Base-by-base conservation (phyloP, 2,329 filamentous ascomycete species). In the Zymoseptoria tritici region DNA sequence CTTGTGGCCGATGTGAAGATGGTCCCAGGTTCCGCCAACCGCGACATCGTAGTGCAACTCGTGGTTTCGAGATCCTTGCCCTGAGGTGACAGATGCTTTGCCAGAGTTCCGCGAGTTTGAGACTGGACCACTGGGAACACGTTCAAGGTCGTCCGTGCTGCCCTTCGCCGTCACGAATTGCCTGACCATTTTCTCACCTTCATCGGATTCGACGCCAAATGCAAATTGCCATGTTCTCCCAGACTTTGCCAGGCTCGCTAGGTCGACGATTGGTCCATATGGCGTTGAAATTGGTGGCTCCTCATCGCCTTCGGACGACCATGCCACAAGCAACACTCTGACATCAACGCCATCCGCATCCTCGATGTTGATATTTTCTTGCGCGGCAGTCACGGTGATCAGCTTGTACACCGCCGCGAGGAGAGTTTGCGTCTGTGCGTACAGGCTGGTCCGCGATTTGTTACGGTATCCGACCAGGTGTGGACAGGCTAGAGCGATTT, bases 1-100 rank as follows among this genome's bases (percentile, higher is more conserved):
- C 76, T 97, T 99, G 78, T 99, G 94, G 5, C 94, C 94, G 3
- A 90, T 86, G 72, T 99, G 94, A 21, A 99, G 82, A 75, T 97
- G 91, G 73, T 99, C 94, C 75, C 97, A 99, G 0, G 94, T 99
- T 9, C 94, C 94, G 29, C 93, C 94, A 11, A 97, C 84, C 56
- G 88, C 90, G 55, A 95, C 88, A 13, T 84, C 81, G 60, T 79
- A 76, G 72, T 89, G 83, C 50, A 74, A 69, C 22, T 64, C 24
- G 11, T 59, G 57, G 31, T 52, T 24, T 9, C 54, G 49, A 21
- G 53, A 52, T n/a, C 42, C 22, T 55, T 31, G 19, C 11, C 16
- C 57, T 53, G 36, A 46, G 36, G 54, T 26, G 7, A 49, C 49
- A 24, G 53, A 53, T 16, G 42, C 20, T 6, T 13, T 46, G 16